Evolutionary conservation across 345 rosid species (phyloP).

Genomic region (Ceriops zippeliana): DNA sequence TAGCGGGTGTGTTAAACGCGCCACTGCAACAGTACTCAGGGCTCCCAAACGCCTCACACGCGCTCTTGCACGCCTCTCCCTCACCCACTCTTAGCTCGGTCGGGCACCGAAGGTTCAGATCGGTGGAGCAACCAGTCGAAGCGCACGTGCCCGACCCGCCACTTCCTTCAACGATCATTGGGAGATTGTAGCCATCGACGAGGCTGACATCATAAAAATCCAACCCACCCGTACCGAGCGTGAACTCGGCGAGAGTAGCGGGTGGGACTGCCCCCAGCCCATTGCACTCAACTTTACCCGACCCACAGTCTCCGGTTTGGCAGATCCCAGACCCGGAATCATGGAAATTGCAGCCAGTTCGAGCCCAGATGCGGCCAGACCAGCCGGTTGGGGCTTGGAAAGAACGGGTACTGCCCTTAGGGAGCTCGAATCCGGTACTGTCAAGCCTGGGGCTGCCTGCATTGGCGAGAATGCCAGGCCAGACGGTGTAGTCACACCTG

Average conservation of each 20-base stretch:
- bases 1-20: conserved; percentile 76
- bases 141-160: conserved; percentile 82
- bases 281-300: conserved; percentile 31
- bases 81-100: conserved; percentile 59
- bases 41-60: conserved; percentile 86
- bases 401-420: conserved; percentile 23
- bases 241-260: conserved; percentile 35
- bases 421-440: conserved; percentile 31
- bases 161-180: conserved; percentile 67
- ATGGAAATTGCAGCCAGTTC: conserved; percentile 31
- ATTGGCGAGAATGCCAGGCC: conserved; percentile 35
- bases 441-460: conserved; percentile 35
- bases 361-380: conserved; percentile 37
- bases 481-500: conserved; percentile 29
- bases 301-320: conserved; percentile 33
- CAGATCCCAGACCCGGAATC: conserved; percentile 29
- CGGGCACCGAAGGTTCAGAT: conserved; percentile 79
- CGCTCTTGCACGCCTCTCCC: conserved; percentile 84
- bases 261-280: conserved; percentile 36
- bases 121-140: conserved; percentile 70
- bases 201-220: conserved; percentile 95
- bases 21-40: conserved; percentile 97
- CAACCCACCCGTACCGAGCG: conserved; percentile 50
- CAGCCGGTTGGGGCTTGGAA: conserved; percentile 32
- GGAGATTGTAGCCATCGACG: conserved; percentile 90